Percentiles rank a stretch among this genome's conserved stretches.
Evolutionary conservation across 176 grass and related monocot genomes (phyloP).

Genomic region (Leersia perrieri): DNA sequence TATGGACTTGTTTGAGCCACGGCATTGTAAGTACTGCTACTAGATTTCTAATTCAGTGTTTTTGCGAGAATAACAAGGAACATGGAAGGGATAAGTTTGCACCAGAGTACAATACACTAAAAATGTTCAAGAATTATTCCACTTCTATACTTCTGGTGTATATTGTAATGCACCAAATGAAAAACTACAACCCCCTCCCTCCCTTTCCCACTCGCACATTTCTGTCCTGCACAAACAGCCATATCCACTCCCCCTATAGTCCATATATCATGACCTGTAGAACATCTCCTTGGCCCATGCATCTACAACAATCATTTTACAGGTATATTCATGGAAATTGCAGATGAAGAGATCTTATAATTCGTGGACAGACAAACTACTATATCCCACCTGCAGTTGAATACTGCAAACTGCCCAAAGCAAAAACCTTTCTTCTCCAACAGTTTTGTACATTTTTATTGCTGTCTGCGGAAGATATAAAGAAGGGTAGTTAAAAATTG

Average conservation of each 20-base stretch:
- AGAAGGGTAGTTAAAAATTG: constrained; percentile 5
- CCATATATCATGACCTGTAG: neutral
- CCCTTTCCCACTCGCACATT: neutral
- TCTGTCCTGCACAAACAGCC: neutral
- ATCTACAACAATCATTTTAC: constrained; percentile 6
- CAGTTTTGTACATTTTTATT: constrained; percentile 98
- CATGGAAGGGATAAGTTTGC: neutral
- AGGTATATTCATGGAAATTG: constrained; percentile 1
- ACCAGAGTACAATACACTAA: neutral
- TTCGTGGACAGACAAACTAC: neutral
- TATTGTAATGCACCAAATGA: neutral
- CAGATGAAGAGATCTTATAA: neutral
- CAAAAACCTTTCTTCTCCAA: constrained; percentile 95
- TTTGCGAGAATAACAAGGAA: neutral
- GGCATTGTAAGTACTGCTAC: neutral
- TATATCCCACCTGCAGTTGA: constrained; percentile 72
- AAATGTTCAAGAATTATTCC: neutral
- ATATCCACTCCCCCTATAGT: neutral
- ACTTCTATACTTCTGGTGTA: neutral
- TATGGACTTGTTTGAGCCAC: neutral
- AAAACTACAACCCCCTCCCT: neutral
- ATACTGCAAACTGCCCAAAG: constrained; percentile 98
- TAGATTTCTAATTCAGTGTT: constrained; percentile 7
- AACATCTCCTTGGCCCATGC: neutral
- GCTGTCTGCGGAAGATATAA: constrained; percentile 72